Evolutionary conservation across 139 green algal species (phyloP).

Genomic region (Haematococcus lacustris): DNA sequence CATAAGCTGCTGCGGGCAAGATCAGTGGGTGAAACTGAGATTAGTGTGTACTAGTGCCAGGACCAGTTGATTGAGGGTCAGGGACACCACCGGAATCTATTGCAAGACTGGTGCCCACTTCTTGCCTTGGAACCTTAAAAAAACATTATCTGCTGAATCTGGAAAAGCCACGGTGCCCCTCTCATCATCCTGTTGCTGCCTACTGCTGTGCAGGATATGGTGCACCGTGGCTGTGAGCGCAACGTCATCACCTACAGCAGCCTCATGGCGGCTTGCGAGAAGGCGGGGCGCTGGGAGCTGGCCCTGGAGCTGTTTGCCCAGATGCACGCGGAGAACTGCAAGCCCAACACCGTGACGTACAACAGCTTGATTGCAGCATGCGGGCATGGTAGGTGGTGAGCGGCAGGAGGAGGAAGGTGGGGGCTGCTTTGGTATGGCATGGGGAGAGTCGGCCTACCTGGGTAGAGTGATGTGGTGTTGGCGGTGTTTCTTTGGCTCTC

Average conservation of each 20-base stretch:
- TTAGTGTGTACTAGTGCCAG: not conserved
- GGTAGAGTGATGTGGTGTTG: too few species aligned
- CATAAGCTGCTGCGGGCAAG: not conserved
- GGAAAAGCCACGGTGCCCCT: not conserved
- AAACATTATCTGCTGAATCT: not conserved
- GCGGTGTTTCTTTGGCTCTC: too few species aligned
- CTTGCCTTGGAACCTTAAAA: not conserved
- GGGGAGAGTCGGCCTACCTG: too few species aligned
- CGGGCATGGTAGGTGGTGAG: slow-evolving; percentile 29
- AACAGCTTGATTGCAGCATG: slow-evolving; percentile 82
- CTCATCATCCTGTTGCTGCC: not conserved
- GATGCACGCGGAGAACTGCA: slow-evolving; percentile 61
- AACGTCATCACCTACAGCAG: slow-evolving; percentile 73
- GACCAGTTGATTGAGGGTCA: not conserved
- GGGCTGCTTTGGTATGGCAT: too few species aligned
- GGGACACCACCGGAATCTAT: not conserved
- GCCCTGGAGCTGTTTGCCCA: slow-evolving; percentile 64
- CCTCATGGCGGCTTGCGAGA: slow-evolving; percentile 36
- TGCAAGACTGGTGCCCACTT: not conserved
- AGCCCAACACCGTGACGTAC: slow-evolving; percentile 81
- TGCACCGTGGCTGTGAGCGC: slow-evolving; percentile 47
- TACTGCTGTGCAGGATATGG: slow-evolving; percentile 45
- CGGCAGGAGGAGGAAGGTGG: not conserved
- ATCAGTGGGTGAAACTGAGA: not conserved
- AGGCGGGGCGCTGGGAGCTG: slow-evolving; percentile 53